Evolutionary conservation across 2,329 filamentous ascomycete species (phyloP), one percentile per base, ranked within the genome.

Genomic region (Xylariaceae sp.): DNA sequence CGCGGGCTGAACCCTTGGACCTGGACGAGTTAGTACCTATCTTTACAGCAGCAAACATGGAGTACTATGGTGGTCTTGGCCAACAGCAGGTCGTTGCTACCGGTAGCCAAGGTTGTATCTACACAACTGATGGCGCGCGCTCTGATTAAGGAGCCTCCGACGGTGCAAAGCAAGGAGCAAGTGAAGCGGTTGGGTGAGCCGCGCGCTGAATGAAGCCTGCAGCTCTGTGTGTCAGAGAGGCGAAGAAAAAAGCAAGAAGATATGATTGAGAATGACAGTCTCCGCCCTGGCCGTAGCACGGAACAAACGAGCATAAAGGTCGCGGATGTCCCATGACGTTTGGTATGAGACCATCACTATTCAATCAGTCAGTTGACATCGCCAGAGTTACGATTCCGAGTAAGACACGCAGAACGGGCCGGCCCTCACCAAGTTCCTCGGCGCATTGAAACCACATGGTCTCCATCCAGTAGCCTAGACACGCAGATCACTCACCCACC

Each of bases 171-270:
- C 47, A 49, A 41, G 63, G 55, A 60, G 16, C 29, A 53, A 47
- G 57, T 56, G 32, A 13, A 34, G 32, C 13, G 41, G 49, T 59
- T 58, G 57, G 50, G 51, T 44, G 60, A 68, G 54, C 65, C 66
- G 66, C 65, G 66, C 66, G 66, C 66, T 63, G 64, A 63, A 49
- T 61, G 61, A 68, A 60, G 62, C 13, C 21, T 12, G 21, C 63
- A 45, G 36, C 54, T 47, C 15, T 13, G 6, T 16, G 41, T 29
- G 49, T 43, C 36, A 53, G 37, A 47, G 54, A 41, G 53, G 52
- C 19, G n/a, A 47, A 32, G 22, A 10, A 15, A 12, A 29, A 26
- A 51, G 34, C 19, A 21, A 34, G 40, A 29, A 50, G 51, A 15
- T 13, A 40, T 15, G 46, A 34, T 13, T 52, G 19, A 53, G 18